Evolutionary conservation across 2,329 filamentous ascomycete species (phyloP), one percentile per base, ranked within the genome.

Genomic region (Xylariaceae sp.): DNA sequence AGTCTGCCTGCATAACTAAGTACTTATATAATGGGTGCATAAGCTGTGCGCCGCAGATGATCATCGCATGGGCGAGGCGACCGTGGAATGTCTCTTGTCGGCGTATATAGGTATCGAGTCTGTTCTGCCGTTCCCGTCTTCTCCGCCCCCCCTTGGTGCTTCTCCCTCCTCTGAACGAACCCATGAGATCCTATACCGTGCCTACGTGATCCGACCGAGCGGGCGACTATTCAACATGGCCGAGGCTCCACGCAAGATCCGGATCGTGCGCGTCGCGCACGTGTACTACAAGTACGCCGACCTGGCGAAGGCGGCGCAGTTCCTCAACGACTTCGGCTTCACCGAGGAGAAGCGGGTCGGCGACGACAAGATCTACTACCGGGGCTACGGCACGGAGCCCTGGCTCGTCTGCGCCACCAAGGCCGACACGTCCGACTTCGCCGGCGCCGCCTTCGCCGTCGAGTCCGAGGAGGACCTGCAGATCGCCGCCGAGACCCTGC

Each of bases 371-470:
- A 68, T 72, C 19, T 81, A 72, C 59, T 78, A 69, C 52, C 68
- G 72, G 25, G 77, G 77, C 13, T 80, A 78, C 47, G 75, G 77
- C 11, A 57, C 56, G 5, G 75, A 80, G 44, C 73, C 74, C 10
- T 79, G 75, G 50, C 59, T 77, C 3, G 63, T 79, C 28, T 75
- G 72, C 42, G 66, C 73, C 30, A 61, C 64, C 38, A 58, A 60
- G 31, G 64, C 68, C 2, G 48, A 55, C 31, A 55, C 64, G 49
- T 58, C 70, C 37, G 57, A 63, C 36, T 82, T 80, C 47, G 63
- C 68, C 5, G 77, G 77, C 2, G 65, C 67, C 0, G 72, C 65
- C 2, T 80, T 75, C 41, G 69, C 67, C 22, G 77, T 80, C 5
- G 69, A 72, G 40, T 66, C 62, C 5, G 60, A 68, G 44, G 67